Conservation (phyloP, 192 early-diverging fungal genomes). For the Coemansia sp. region DNA sequence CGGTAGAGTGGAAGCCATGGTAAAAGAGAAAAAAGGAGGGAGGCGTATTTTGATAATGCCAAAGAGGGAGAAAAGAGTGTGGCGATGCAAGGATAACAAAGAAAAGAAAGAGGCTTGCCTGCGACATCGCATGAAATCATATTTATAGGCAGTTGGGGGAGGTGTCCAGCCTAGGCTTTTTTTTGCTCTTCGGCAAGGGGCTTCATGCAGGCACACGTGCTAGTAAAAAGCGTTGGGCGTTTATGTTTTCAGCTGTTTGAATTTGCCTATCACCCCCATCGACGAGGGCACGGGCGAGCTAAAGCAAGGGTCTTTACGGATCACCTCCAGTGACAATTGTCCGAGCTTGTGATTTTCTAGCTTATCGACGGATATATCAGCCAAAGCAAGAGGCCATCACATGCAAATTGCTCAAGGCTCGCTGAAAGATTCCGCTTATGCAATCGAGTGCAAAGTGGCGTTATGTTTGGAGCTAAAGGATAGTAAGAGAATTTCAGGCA, state of each 20-base stretch:
- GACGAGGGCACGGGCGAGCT: conserved; percentile 1
- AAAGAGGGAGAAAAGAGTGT: conserved; percentile 15
- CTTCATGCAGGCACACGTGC: conserved; percentile 4
- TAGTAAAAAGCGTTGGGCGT: conserved; percentile 3
- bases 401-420: not conserved
- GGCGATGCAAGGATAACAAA: conserved; percentile 20
- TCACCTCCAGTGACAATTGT: not conserved
- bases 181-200: not conserved
- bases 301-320: conserved; percentile 5
- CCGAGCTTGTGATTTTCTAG: not conserved
- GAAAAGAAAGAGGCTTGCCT: not conserved
- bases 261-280: not conserved
- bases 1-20: conserved; percentile 22
- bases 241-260: not conserved
- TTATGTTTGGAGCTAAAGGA: not conserved
- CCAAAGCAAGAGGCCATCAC: conserved; percentile 1
- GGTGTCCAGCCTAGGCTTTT: not conserved
- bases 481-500: not conserved
- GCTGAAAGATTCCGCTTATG: not conserved
- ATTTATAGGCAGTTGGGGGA: not conserved
- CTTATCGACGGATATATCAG: not conserved
- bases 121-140: not conserved
- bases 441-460: not conserved
- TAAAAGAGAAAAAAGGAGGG: not conserved
- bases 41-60: conserved; percentile 4